Evolutionary conservation across 495 filamentous ascomycete genomes (phyloP).

Genomic region (Aspergillus conjunctus): DNA sequence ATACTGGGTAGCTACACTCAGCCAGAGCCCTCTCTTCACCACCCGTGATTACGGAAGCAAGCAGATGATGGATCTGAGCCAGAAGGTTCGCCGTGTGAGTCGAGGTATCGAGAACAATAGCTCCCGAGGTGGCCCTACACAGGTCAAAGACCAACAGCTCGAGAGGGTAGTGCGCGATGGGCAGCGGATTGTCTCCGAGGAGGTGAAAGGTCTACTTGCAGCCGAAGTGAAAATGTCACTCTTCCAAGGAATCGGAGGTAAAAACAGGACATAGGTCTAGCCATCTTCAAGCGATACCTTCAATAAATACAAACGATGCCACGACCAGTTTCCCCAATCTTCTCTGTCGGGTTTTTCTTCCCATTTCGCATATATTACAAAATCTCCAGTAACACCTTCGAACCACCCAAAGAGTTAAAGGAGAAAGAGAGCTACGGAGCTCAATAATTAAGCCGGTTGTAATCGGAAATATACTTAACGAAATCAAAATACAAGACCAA

Average conservation of each 20-base stretch:
- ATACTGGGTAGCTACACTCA: conserved; percentile 98
- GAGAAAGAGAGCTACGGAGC: too few relatives aligned
- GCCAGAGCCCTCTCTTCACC: conserved; percentile 87
- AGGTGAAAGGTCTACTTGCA: conserved; percentile 80
- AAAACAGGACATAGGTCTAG: not conserved
- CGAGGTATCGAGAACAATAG: conserved; percentile 44
- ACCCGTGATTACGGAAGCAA: conserved; percentile 92
- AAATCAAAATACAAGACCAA: too few relatives aligned
- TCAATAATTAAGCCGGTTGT: too few relatives aligned
- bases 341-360: too few relatives aligned
- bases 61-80: conserved; percentile 85
- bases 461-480: too few relatives aligned
- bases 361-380: too few relatives aligned
- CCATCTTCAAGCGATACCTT: not conserved
- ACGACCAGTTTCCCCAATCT: conserved; percentile 4
- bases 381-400: too few relatives aligned
- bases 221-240: conserved; percentile 82
- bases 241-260: conserved; percentile 66
- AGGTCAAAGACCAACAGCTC: conserved; percentile 61
- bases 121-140: conserved; percentile 31
- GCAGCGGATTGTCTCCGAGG: conserved; percentile 81
- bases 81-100: conserved; percentile 71
- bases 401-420: too few relatives aligned
- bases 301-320: conserved; percentile 11
- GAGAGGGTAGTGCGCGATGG: conserved; percentile 80